phyloP scores from a whole-genome alignment of 2,329 filamentous ascomycete species.

The Neofusicoccum sp. region DNA sequence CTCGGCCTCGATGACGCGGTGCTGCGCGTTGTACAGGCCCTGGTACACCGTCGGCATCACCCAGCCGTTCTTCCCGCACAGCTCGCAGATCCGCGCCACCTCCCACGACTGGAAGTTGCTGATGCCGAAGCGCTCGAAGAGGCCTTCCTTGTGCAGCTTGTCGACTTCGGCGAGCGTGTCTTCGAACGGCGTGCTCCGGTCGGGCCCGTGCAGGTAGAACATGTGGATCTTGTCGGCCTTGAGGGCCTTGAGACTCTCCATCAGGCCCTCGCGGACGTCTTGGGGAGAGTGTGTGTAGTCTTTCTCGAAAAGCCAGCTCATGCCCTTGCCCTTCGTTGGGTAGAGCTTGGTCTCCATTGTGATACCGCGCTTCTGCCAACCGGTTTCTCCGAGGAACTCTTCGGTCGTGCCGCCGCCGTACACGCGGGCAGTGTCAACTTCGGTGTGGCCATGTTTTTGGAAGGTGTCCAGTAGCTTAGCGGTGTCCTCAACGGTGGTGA shows the following conservation, averaged over 20 bases:
- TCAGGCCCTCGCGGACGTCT: slow-evolving; percentile 35
- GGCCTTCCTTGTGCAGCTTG: slow-evolving; percentile 45
- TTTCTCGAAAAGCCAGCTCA: slow-evolving; percentile 18
- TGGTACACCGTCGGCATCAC: slow-evolving; percentile 48
- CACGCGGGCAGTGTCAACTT: slow-evolving; percentile 40
- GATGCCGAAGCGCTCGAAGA: slow-evolving; percentile 47
- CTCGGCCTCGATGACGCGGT: slow-evolving; percentile 42
- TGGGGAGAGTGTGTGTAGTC: slow-evolving; percentile 22
- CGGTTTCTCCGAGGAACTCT: slow-evolving; percentile 41
- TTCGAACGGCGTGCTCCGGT: slow-evolving; percentile 46
- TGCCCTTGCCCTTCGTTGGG: slow-evolving; percentile 27
- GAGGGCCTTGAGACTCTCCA: slow-evolving; percentile 40
- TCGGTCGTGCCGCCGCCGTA: slow-evolving; percentile 40
- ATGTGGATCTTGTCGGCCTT: slow-evolving; percentile 44
- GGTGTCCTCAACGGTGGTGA: slow-evolving; percentile 22
- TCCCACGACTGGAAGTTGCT: slow-evolving; percentile 49
- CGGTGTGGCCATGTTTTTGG: slow-evolving; percentile 30
- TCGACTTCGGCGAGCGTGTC: slow-evolving; percentile 50
- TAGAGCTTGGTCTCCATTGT: slow-evolving; percentile 46
- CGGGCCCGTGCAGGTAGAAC: slow-evolving; percentile 53
- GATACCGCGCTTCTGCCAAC: slow-evolving; percentile 41
- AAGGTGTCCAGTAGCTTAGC: slow-evolving; percentile 31
- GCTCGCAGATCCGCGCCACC: slow-evolving; percentile 48
- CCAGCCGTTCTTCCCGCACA: slow-evolving; percentile 44
- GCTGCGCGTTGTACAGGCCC: slow-evolving; percentile 47